Conservation (phyloP, 1,284 basidiomycete genomes). For the Ustanciosporium gigantosporum region DNA sequence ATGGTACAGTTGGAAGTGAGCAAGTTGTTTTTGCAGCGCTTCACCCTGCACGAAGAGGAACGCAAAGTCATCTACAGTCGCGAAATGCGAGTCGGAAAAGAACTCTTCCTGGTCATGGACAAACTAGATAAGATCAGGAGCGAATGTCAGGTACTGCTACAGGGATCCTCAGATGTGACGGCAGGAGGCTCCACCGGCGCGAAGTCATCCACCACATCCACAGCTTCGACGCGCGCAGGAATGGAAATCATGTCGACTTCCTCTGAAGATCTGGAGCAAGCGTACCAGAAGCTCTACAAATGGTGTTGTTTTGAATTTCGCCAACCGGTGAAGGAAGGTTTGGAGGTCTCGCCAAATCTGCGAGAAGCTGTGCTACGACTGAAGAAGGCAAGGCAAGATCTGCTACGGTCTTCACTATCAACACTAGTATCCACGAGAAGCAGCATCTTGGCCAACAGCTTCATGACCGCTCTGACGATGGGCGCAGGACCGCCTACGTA, state of each 20-base stretch:
- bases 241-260: slow-evolving; percentile 74
- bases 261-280: slow-evolving; percentile 78
- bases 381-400: slow-evolving; percentile 68
- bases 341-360: slow-evolving; percentile 77
- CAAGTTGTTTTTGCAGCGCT: slow-evolving; percentile 76
- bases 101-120: slow-evolving; percentile 83
- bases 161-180: slow-evolving; percentile 68
- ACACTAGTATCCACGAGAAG: slow-evolving; percentile 81
- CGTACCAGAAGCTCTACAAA: slow-evolving; percentile 83
- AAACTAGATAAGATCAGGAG: slow-evolving; percentile 78
- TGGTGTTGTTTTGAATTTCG: slow-evolving; percentile 86
- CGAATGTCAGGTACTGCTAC: slow-evolving; percentile 83
- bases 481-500: slow-evolving; percentile 76
- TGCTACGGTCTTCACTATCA: slow-evolving; percentile 66
- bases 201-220: slow-evolving; percentile 82
- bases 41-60: slow-evolving; percentile 79
- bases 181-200: not conserved
- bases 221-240: slow-evolving; percentile 34
- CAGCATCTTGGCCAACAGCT: slow-evolving; percentile 74
- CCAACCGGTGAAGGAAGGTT: slow-evolving; percentile 62
- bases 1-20: slow-evolving; percentile 70
- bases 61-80: slow-evolving; percentile 74
- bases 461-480: slow-evolving; percentile 83
- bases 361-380: slow-evolving; percentile 76
- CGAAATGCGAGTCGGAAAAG: slow-evolving; percentile 73